A percentile compares a stretch with the other conserved stretches of the same genome.
phyloP scores from a whole-genome alignment of 768 basidiomycete species.

The Termitomyces eurrhizus region DNA sequence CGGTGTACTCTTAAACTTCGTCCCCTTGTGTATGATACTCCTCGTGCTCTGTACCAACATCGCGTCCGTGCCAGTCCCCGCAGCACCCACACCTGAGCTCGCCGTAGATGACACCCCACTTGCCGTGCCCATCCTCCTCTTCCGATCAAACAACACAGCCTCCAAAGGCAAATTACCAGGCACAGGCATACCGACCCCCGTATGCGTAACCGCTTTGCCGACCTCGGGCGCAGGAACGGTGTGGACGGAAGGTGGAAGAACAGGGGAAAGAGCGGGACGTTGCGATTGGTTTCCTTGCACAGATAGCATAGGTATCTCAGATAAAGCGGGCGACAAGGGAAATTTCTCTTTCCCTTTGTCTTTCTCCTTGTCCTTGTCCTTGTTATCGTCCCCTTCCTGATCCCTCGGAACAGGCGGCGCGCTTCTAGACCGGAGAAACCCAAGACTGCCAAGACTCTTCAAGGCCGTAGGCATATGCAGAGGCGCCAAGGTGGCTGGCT shows the following conservation, averaged over 20 bases:
- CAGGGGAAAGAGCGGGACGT: background rate
- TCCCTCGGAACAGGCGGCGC: conserved; percentile 54
- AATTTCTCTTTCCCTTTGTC: background rate
- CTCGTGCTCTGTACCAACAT: conserved; percentile 2
- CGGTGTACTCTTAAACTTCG: conserved; percentile 74
- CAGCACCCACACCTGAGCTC: conserved; percentile 3
- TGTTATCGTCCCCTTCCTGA: conserved; percentile 13
- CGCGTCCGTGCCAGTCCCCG: background rate
- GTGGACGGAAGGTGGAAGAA: background rate
- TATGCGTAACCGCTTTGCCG: background rate
- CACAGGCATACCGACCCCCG: conserved; percentile 43
- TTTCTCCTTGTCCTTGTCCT: background rate
- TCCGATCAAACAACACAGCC: conserved; percentile 64
- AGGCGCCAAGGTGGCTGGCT: conserved; percentile 18
- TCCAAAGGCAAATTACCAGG: conserved; percentile 47
- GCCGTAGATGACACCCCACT: conserved; percentile 10
- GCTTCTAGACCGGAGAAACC: conserved; percentile 52
- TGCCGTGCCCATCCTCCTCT: conserved; percentile 39
- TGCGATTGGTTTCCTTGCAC: background rate
- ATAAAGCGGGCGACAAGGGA: background rate
- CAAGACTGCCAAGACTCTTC: conserved; percentile 42
- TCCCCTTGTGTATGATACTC: conserved; percentile 36
- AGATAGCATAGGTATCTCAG: background rate
- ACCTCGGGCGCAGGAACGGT: conserved; percentile 11
- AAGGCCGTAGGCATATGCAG: conserved; percentile 37